These are phyloP conservation scores for Papiliotrema laurentii DNA, from an alignment of 1,284 basidiomycete species.

Conservation along the genomic window DNA sequence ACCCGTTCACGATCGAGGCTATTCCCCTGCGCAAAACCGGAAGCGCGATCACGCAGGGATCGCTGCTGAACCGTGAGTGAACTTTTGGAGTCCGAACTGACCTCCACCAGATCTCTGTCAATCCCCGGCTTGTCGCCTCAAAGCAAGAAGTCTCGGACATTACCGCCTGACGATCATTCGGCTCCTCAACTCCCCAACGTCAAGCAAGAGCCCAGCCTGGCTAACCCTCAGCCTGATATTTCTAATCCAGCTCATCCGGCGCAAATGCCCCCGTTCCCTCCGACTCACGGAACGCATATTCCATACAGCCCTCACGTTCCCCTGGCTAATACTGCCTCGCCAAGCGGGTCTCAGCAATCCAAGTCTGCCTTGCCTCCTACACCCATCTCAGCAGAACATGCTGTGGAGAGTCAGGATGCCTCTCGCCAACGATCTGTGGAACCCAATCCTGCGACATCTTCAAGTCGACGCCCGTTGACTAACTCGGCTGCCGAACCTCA, in stretches of 20 bases:
- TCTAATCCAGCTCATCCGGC: neutral
- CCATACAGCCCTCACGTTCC: no score
- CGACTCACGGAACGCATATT: no score
- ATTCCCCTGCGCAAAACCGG: neutral
- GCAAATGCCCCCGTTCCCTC: neutral
- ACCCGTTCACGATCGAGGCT: neutral
- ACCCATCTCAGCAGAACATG: conserved; percentile 20
- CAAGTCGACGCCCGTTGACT: conserved; percentile 20
- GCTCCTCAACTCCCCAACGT: neutral
- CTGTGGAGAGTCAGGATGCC: conserved; percentile 2
- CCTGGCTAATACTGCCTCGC: neutral
- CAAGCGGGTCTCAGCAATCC: neutral
- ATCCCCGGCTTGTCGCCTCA: no score
- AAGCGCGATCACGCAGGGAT: neutral
- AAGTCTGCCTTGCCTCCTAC: conserved; percentile 19
- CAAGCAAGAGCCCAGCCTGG: conserved; percentile 1
- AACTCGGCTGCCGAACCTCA: conserved; percentile 32
- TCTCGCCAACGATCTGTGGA: conserved; percentile 9
- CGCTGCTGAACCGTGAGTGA: neutral
- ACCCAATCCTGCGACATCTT: neutral
- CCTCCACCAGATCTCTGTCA: no score
- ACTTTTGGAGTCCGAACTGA: no score
- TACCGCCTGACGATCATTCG: neutral
- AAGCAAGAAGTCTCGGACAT: no score
- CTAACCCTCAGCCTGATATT: neutral